Base-by-base conservation (phyloP, 2,329 filamentous ascomycete species). In the Calonectria hongkongensis region DNA sequence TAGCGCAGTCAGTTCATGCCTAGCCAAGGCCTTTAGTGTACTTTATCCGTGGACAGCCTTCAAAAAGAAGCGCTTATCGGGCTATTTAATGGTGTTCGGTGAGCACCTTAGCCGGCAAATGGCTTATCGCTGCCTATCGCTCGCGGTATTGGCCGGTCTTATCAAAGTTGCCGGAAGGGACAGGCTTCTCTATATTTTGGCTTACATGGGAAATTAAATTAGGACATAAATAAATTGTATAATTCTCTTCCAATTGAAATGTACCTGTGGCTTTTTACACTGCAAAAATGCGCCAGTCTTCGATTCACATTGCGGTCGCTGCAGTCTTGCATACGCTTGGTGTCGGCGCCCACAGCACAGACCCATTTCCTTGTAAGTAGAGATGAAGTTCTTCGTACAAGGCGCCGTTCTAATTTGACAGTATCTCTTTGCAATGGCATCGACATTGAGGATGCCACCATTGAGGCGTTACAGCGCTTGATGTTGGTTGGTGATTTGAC, bases 381-480 rank as follows among this genome's bases (percentile, higher is more conserved):
- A 36, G 50, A 56, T 36, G 28, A 28, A 36, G 16, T 56, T 56
- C 18, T 18, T 18, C 12, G 8, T 56, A 16, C 30, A 3, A 16
- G 18, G 16, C 8, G 0, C 28, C 1, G 13, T 36, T 21, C 28
- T 56, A 4, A 56, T 56, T 33, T 36, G 28, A 36, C 36, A 45
- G 47, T 72, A 60, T 36, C 60, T 9, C n/a, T 66, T n/a, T 72
- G 70, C 47, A 72, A 70, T 16, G 70, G 66, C 7, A 27, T 70
- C 25, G 41, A 70, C 8, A 72, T 72, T 36, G 66, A 72, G 36
- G 70, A 72, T 70, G 70, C 70, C 25, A 65, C 66, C 6, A 66
- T 72, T 30, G 60, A 60, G 4, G 30, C 39, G 2, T 51, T 72
- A 15, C 70, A 72, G 47, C 28, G 60, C 27, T 70, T 58, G 58